Evolutionary conservation across 208 protist species (phyloP).

Genomic region (Leishmania gerbilli): DNA sequence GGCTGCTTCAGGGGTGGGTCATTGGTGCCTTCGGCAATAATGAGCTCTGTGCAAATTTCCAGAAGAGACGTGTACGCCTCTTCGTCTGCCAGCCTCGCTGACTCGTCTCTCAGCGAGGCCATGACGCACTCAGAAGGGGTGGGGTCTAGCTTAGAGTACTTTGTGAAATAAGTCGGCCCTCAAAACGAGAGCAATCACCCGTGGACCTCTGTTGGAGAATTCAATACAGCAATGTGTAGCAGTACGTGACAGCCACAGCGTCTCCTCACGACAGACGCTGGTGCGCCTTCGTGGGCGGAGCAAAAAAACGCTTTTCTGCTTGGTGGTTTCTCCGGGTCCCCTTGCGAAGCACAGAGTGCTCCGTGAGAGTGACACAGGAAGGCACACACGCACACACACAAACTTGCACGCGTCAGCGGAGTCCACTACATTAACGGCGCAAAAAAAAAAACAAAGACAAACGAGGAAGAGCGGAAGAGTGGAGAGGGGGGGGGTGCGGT

Average conservation of each 20-base stretch:
- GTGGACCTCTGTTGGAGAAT: background rate
- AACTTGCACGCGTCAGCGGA: background rate
- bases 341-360: background rate
- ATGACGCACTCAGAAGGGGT: background rate
- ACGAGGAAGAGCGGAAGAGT: background rate
- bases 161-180: background rate
- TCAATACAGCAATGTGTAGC: background rate
- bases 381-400: background rate
- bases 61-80: constrained; percentile 29
- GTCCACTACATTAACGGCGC: background rate
- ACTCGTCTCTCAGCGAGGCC: background rate
- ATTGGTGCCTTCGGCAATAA: constrained; percentile 33
- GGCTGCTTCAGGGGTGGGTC: constrained; percentile 10
- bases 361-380: background rate
- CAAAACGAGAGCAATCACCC: background rate
- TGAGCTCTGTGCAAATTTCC: constrained; percentile 38
- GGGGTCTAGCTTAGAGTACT: background rate
- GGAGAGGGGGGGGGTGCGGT: background rate
- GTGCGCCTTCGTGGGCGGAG: background rate
- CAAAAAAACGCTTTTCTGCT: background rate
- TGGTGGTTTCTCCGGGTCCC: background rate
- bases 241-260: background rate
- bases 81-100: constrained; percentile 18
- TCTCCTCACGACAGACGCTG: background rate
- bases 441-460: background rate